Conservation (phyloP, 2,329 filamentous ascomycete genomes). For the Apiospora arundinis region DNA sequence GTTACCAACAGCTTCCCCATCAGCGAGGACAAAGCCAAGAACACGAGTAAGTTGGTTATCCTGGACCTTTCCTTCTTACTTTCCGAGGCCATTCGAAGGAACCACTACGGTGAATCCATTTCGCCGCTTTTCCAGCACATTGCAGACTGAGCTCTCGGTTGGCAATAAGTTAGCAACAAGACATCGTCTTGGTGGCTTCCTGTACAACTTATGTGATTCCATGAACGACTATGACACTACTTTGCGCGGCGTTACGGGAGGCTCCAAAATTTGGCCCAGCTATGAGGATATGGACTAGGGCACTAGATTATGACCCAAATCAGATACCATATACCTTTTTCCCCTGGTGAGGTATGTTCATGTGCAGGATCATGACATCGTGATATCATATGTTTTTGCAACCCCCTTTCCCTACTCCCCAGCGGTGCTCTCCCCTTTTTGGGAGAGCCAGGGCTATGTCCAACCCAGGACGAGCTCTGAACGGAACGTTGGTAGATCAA, state of each 20-base stretch:
- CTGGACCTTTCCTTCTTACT: constrained; percentile 89
- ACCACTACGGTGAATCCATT: constrained; percentile 93
- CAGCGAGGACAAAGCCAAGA: constrained; percentile 71
- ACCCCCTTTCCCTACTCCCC: constrained; percentile 46
- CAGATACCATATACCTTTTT: constrained; percentile 24
- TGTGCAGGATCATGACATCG: constrained; percentile 7
- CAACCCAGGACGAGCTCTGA: constrained; percentile 74
- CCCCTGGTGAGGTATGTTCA: constrained; percentile 9
- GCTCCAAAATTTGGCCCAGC: background rate
- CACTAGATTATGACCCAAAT: constrained; percentile 26
- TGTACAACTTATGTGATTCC: constrained; percentile 18
- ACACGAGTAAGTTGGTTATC: constrained; percentile 82
- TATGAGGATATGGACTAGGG: constrained; percentile 16
- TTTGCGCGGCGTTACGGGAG: constrained; percentile 25
- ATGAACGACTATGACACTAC: constrained; percentile 17
- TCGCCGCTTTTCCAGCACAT: constrained; percentile 72
- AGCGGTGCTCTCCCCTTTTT: constrained; percentile 73
- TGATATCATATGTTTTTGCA: constrained; percentile 17
- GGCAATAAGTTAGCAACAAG: constrained; percentile 6
- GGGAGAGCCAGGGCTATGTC: constrained; percentile 75
- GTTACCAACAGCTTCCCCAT: constrained; percentile 99
- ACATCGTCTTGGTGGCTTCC: constrained; percentile 7
- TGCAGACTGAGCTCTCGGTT: constrained; percentile 51
- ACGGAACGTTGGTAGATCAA: constrained; percentile 82
- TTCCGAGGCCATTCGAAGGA: constrained; percentile 90